Percentiles rank a stretch among this genome's conserved stretches.
These are phyloP conservation scores for Didymella exigua DNA, from an alignment of 2,329 filamentous ascomycete species.

Conservation along the genomic window DNA sequence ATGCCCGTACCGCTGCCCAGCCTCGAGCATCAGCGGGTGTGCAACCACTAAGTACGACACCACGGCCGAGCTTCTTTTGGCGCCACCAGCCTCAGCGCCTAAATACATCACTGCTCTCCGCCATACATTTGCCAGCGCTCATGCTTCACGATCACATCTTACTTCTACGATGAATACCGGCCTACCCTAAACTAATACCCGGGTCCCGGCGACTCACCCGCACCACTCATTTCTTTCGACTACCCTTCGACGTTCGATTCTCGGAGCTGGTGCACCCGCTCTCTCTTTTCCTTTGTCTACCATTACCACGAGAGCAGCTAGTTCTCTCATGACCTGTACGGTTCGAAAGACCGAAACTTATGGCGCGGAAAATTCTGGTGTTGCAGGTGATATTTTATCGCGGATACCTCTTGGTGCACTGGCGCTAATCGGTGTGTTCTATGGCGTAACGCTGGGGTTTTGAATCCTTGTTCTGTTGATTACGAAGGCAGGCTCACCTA, in stretches of 20 bases:
- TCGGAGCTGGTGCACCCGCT: constrained; percentile 14
- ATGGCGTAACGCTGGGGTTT: constrained; percentile 5
- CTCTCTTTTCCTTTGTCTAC: constrained; percentile 30
- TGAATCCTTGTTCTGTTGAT: constrained; percentile 2
- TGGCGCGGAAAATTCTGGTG: constrained; percentile 36
- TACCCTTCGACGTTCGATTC: constrained; percentile 17
- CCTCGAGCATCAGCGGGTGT: constrained; percentile 33
- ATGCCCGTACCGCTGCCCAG: constrained; percentile 21
- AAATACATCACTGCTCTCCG: neutral
- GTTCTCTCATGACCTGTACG: constrained; percentile 33
- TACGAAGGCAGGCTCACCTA: neutral
- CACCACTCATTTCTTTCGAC: constrained; percentile 30
- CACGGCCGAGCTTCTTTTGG: constrained; percentile 25
- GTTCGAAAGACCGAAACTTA: constrained; percentile 21
- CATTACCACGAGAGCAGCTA: constrained; percentile 34
- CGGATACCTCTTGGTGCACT: constrained; percentile 36
- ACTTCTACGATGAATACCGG: constrained; percentile 12
- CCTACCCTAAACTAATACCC: constrained; percentile 28
- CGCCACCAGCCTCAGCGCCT: constrained; percentile 27
- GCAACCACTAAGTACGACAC: constrained; percentile 31
- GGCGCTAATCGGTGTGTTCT: constrained; percentile 29
- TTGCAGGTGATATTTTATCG: constrained; percentile 22
- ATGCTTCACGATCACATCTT: constrained; percentile 18
- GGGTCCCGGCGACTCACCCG: constrained; percentile 47
- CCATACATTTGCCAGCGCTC: constrained; percentile 10